Evolutionary conservation across 2,329 filamentous ascomycete species (phyloP), one percentile per base, ranked within the genome.

Genomic region (Cladosporium sp.): DNA sequence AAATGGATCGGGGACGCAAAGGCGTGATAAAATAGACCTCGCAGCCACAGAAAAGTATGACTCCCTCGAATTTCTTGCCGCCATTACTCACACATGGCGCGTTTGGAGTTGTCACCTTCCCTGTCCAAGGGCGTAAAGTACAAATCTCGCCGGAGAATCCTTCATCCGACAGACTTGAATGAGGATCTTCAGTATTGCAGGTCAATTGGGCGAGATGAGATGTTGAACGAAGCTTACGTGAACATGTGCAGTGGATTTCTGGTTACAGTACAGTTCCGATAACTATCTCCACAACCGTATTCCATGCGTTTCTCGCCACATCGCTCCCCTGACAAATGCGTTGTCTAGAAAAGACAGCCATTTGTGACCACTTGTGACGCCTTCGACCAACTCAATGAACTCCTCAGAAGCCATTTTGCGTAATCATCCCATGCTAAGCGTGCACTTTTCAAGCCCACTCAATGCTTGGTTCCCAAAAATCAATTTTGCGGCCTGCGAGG

Each of bases 401-500:
- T 43, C 8, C 36, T 43, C 36, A 43, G 10, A 43, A 43, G 36
- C 36, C 36, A 43, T 43, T 43, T 43, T 43, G 36, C 36, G 36
- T 43, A n/a, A 8, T n/a, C 16, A 43, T 43, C 18, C 36, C 36
- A 21, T 43, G 36, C 36, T 43, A 43, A 43, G 18, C 36, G 18
- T 21, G 36, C 51, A 16, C 51, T 21, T 32, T 32, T 10, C 6
- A 26, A 16, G 51, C 25, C 26, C 51, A 54, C 26, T 54, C 28
- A 18, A 26, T 30, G 26, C 51, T 4, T 54, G 3, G 30, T 28
- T 10, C 34, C 34, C 23, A 59, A 36, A 23, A 28, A 59, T 21
- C 46, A 61, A 23, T 54, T 63, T 56, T 53, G 48, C 59, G 49
- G 59, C 59, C 59, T 49, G 59, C 34, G 49, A 63, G 49, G 59